phyloP scores from a whole-genome alignment of 495 filamentous ascomycete species.

The Opeltia flavorubescens region DNA sequence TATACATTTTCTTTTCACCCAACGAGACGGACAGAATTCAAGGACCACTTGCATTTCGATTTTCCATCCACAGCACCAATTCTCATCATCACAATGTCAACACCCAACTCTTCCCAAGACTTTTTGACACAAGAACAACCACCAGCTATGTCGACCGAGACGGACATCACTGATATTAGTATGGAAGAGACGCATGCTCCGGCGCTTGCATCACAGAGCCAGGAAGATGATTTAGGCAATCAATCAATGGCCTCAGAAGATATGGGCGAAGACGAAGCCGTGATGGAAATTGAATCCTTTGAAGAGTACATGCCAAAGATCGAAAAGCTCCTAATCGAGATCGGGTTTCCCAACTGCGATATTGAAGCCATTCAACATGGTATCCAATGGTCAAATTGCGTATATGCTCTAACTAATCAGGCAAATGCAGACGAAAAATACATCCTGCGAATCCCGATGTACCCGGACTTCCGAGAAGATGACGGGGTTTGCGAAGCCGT shows the following conservation, averaged over 20 bases:
- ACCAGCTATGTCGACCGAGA: neutral
- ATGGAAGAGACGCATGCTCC: neutral
- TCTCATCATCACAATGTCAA: neutral
- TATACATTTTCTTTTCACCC: too few species aligned
- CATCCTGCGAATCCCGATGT: neutral
- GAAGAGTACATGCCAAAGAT: conserved; percentile 4
- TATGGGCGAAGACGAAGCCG: neutral
- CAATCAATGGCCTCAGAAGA: neutral
- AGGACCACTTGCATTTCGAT: too few species aligned
- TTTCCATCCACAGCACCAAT: neutral
- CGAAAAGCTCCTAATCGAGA: neutral
- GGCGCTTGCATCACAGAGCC: neutral
- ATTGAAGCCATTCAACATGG: neutral
- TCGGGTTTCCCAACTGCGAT: neutral
- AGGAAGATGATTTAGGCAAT: neutral
- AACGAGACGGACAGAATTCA: too few species aligned
- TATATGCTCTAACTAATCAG: neutral
- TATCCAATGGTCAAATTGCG: neutral
- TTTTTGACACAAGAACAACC: neutral
- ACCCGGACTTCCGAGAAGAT: neutral
- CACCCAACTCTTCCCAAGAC: neutral
- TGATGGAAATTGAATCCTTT: conserved; percentile 1
- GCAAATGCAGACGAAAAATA: neutral
- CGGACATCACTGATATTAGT: neutral
- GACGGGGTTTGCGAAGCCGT: neutral